Evolutionary conservation across 305 asterid genomes (phyloP).

Genomic region (Plantago lanceolata): DNA sequence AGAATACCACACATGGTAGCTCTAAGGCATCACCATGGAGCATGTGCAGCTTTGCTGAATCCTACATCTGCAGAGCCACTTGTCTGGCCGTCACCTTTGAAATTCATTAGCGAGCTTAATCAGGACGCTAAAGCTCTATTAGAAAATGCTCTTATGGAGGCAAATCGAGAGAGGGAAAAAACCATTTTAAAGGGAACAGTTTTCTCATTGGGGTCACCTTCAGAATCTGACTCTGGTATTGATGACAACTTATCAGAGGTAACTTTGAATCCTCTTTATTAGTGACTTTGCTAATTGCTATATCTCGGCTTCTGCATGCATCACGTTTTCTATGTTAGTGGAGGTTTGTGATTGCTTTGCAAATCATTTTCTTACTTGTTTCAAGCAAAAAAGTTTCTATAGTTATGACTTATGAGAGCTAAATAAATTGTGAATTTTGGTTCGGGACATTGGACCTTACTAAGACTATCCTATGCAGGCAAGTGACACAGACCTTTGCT

Average conservation of each 20-base stretch:
- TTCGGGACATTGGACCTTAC: conserved; percentile 6
- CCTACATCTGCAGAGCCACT: conserved; percentile 95
- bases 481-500: conserved; percentile 69
- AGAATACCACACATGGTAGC: conserved; percentile 87
- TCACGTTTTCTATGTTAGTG: not conserved
- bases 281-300: not conserved
- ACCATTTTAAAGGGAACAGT: conserved; percentile 58
- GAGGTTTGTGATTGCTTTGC: no score
- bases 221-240: conserved; percentile 47
- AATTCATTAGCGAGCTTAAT: conserved; percentile 83
- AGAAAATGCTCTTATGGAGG: conserved; percentile 79
- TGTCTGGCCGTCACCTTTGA: conserved; percentile 91
- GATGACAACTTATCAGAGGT: conserved; percentile 79
- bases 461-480: conserved; percentile 36
- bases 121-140: conserved; percentile 73
- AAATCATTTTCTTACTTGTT: no score
- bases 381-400: no score
- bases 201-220: conserved; percentile 55
- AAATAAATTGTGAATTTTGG: not conserved
- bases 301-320: not conserved
- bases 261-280: conserved; percentile 14
- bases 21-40: conserved; percentile 61
- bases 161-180: conserved; percentile 76
- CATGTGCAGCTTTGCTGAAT: conserved; percentile 88
- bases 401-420: no score